Percentiles rank a stretch among this genome's conserved stretches.
Conservation (phyloP, 305 asterid species). For the Plantago coronopus region DNA sequence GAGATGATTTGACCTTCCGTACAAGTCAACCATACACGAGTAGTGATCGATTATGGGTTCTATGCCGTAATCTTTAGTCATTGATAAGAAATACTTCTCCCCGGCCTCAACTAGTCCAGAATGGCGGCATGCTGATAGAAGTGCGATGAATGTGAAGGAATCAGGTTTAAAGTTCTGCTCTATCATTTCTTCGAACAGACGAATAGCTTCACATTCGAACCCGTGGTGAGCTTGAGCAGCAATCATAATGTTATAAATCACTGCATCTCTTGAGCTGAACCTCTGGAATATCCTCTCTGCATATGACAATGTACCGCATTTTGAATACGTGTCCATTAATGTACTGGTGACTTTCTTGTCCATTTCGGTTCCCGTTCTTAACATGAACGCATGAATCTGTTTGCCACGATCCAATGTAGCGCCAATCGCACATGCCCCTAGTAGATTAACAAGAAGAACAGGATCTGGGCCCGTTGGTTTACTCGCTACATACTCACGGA, state of each 20-base stretch:
- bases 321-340: conserved; percentile 74
- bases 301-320: conserved; percentile 59
- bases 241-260: conserved; percentile 74
- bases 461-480: conserved; percentile 38
- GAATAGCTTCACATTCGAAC: conserved; percentile 46
- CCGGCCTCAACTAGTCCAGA: conserved; percentile 61
- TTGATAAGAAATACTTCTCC: conserved; percentile 54
- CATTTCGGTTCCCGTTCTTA: conserved; percentile 41
- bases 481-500: conserved; percentile 40
- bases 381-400: conserved; percentile 61
- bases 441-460: conserved; percentile 55
- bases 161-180: conserved; percentile 52
- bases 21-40: conserved; percentile 90
- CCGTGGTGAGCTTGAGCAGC: conserved; percentile 88
- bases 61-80: conserved; percentile 52
- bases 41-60: conserved; percentile 72
- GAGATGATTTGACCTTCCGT: conserved; percentile 71
- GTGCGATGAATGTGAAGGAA: conserved; percentile 64
- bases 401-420: conserved; percentile 64
- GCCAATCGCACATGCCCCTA: conserved; percentile 53
- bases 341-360: conserved; percentile 56
- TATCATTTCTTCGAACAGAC: conserved; percentile 55
- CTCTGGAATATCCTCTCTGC: conserved; percentile 49
- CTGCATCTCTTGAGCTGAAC: conserved; percentile 36
- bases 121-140: conserved; percentile 81